Evolutionary conservation across 2,329 filamentous ascomycete species (phyloP), one percentile per base, ranked within the genome.

Genomic region (Colletotrichum horii): DNA sequence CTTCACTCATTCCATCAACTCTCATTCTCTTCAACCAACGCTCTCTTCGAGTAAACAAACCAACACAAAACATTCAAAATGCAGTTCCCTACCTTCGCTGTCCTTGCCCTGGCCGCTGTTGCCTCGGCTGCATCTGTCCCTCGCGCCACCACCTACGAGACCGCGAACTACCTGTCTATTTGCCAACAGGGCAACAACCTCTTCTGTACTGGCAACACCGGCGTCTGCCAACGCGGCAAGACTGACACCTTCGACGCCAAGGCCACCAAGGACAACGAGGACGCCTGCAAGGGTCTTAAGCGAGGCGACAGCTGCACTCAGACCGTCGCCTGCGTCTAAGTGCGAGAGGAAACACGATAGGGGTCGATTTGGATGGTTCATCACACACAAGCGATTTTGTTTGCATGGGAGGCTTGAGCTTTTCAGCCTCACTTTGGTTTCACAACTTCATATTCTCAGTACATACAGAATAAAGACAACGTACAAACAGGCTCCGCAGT

Each of bases 121-220:
- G 56, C 36, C 30, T 38, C 65, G 3, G 64, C 70, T 28, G 30
- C 43, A n/a, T 52, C 43, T 52, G 43, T 52, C n/a, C 43, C 43
- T 52, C 43, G 43, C n/a, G 43, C 30, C 12, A 38, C 65, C 28
- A 69, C 70, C 34, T 73, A 69, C 56, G 38, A 38, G 56, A 64
- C 65, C 14, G 36, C 36, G 19, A 38, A 43, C 55, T 73, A 73
- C 19, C 30, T 56, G 15, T 73, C 65, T 15, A 38, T 69, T 9
- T 69, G 70, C 38, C 15, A 34, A 24, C 64, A 62, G 6, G 65
- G 65, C 36, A 69, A 8, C 30, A 69, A 26, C 8, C 70, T 73
- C 55, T 73, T 68, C 64, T 73, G 70, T 65, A 55, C 65, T 9
- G 70, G 70, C 65, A 73, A 73, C 65, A 9, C 15, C n/a, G 12